Conservation (phyloP, 202 grass and related monocot species). For the Bolboschoenoplectus hybrid region DNA sequence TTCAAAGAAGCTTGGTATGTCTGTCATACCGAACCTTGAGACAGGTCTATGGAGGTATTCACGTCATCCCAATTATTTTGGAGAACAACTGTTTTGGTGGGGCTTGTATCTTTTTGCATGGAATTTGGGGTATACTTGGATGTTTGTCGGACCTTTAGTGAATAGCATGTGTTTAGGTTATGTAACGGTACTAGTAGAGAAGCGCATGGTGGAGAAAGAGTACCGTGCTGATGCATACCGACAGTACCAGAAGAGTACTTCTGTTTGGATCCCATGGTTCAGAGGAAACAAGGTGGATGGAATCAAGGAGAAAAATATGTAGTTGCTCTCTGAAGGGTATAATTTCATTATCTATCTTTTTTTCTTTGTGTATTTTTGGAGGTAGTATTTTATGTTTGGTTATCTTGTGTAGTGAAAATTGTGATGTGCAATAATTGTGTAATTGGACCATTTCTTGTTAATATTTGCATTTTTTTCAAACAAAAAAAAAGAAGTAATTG, state of each 20-base stretch:
- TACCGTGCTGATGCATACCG: conserved; percentile 65
- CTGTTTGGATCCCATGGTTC: conserved; percentile 96
- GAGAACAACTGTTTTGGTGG: conserved; percentile 98
- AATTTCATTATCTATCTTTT: background rate
- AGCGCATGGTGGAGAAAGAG: conserved; percentile 80
- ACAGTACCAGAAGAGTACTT: conserved; percentile 69
- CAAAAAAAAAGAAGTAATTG: background rate
- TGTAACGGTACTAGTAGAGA: conserved; percentile 76
- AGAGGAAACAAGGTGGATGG: conserved; percentile 43
- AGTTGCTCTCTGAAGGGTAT: conserved; percentile 1
- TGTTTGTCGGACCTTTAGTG: conserved; percentile 69
- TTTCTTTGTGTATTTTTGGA: background rate
- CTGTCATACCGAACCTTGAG: conserved; percentile 57
- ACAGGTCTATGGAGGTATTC: conserved; percentile 70
- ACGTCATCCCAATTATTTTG: conserved; percentile 91
- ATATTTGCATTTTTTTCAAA: background rate
- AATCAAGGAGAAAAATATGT: conserved; percentile 52
- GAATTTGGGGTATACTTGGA: conserved; percentile 75
- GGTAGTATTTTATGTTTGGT: background rate
- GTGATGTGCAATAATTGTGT: conserved; percentile 7
- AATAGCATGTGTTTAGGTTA: conserved; percentile 84
- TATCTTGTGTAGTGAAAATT: conserved; percentile 22
- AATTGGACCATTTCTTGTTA: background rate
- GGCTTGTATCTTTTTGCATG: conserved; percentile 73
- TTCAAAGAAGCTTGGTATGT: conserved; percentile 44